Evolutionary conservation across 2,329 filamentous ascomycete genomes (phyloP).

Genomic region (Talaromyces sp.): DNA sequence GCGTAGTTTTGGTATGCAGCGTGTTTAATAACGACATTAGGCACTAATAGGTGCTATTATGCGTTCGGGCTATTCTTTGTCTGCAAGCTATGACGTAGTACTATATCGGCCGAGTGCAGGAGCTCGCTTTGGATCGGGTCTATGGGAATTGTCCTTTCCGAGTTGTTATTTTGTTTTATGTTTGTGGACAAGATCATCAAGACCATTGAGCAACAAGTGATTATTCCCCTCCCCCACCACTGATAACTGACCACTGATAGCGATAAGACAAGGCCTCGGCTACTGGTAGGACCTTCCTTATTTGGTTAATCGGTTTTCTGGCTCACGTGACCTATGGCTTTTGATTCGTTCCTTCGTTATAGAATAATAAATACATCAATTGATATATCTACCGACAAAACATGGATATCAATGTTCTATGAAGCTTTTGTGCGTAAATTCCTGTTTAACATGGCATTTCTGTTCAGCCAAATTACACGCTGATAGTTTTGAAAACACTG

Average conservation of each 20-base stretch:
- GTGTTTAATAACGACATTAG: no score
- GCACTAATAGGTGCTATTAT: no score
- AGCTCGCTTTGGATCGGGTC: neutral
- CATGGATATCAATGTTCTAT: neutral
- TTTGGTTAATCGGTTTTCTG: rapidly evolving
- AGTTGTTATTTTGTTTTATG: neutral
- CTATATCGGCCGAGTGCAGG: neutral
- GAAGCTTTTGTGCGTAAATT: neutral
- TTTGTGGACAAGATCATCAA: neutral
- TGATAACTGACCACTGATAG: neutral
- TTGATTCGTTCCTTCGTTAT: neutral
- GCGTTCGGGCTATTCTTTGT: no score
- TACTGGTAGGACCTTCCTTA: neutral
- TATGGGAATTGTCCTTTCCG: neutral
- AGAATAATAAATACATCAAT: neutral
- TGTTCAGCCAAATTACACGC: constrained; percentile 47
- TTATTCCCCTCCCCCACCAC: neutral
- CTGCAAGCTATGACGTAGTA: neutral
- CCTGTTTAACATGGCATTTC: neutral
- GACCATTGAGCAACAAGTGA: neutral
- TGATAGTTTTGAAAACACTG: constrained; percentile 78
- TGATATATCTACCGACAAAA: neutral
- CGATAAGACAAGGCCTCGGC: neutral
- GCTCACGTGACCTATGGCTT: neutral
- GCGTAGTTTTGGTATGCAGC: no score